A percentile compares a stretch with the other conserved stretches of the same genome.
These are phyloP conservation scores for Nepenthes alata DNA, from an alignment of 179 eudicot genomes.

Conservation along the genomic window DNA sequence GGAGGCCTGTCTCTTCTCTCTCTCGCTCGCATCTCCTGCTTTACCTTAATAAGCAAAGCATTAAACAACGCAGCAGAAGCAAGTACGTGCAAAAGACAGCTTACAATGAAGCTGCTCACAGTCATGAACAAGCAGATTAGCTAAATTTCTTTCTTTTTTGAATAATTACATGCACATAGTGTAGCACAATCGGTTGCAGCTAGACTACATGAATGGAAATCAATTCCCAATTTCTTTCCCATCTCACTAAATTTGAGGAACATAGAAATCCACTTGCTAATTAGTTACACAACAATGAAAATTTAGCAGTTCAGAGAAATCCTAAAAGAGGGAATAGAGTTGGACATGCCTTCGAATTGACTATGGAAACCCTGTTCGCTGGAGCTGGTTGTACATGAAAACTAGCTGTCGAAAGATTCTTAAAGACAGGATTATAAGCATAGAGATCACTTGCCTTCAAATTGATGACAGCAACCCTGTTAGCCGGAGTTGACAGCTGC, in stretches of 20 bases:
- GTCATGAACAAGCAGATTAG: too few relatives aligned
- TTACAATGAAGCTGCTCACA: not conserved
- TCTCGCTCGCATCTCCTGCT: too few relatives aligned
- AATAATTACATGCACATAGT: too few relatives aligned
- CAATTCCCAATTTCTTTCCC: too few relatives aligned
- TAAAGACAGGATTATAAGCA: not conserved
- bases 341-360: not conserved
- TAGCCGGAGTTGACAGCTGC: slow-evolving; percentile 36
- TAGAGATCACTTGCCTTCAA: slow-evolving; percentile 24
- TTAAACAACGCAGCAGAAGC: not conserved
- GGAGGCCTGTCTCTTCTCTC: too few relatives aligned
- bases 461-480: slow-evolving; percentile 29
- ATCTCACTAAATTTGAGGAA: too few relatives aligned
- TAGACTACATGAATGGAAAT: too few relatives aligned
- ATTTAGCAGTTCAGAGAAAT: not conserved
- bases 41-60: not conserved
- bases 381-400: not conserved
- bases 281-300: not conserved
- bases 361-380: not conserved
- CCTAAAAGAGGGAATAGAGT: not conserved
- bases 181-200: too few relatives aligned
- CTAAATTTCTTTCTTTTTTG: too few relatives aligned
- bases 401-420: not conserved
- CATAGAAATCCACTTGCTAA: too few relatives aligned
- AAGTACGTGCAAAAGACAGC: not conserved